Evolutionary conservation across 2,329 filamentous ascomycete species (phyloP).

Genomic region (Colletotrichum phormii): DNA sequence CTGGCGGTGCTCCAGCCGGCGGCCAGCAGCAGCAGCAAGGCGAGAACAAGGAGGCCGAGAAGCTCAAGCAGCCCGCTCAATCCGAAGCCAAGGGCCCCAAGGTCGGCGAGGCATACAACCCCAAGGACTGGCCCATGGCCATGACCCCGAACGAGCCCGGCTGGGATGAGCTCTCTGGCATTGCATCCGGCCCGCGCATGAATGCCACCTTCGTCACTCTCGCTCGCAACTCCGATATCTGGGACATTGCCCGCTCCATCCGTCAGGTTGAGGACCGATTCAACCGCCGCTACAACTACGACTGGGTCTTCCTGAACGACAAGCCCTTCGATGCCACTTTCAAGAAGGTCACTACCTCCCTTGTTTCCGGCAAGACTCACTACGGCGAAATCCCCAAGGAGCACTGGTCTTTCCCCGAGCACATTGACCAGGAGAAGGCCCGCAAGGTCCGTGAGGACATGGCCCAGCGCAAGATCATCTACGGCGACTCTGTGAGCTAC

Average conservation of each 20-base stretch:
- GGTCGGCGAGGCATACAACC: constrained; percentile 47
- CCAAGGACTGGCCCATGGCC: constrained; percentile 60
- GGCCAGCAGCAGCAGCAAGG: constrained; percentile 29
- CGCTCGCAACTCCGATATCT: constrained; percentile 91
- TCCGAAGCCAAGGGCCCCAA: constrained; percentile 39
- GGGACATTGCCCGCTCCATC: constrained; percentile 97
- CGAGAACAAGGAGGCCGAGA: constrained; percentile 16
- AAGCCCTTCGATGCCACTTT: constrained; percentile 93
- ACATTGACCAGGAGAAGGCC: constrained; percentile 96
- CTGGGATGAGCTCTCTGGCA: constrained; percentile 63
- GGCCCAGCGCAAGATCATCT: constrained; percentile 95
- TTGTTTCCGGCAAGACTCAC: constrained; percentile 92
- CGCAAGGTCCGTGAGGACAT: constrained; percentile 93
- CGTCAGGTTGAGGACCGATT: constrained; percentile 98
- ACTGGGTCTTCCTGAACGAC: constrained; percentile 99
- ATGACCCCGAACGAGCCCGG: constrained; percentile 64
- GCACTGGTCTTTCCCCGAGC: constrained; percentile 97
- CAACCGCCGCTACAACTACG: constrained; percentile 96
- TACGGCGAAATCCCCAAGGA: constrained; percentile 91
- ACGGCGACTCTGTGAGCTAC: constrained; percentile 96
- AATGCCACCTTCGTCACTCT: constrained; percentile 98
- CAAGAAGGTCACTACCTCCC: constrained; percentile 87
- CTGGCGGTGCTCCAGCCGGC: constrained; percentile 61
- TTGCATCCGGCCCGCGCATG: constrained; percentile 78
- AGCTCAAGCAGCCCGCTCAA: constrained; percentile 39